Evolutionary conservation across 1,284 basidiomycete species (phyloP), one percentile per base, ranked within the genome.

Genomic region (Tylopilus sp.): DNA sequence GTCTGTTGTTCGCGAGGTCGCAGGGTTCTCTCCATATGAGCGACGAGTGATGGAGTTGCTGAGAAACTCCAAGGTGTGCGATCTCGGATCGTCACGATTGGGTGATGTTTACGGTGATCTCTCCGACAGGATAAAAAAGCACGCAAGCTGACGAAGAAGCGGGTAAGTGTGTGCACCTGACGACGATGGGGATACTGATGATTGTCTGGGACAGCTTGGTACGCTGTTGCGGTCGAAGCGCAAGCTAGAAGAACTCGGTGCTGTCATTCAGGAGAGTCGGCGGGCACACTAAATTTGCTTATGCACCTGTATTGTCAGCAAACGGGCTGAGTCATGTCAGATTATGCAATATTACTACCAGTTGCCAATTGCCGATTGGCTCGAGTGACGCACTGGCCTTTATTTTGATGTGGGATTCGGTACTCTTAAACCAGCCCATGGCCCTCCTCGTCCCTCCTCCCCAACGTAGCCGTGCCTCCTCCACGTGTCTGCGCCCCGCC

Each of bases 1-100:
- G 69, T 88, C 84, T 57, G 80, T 97, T 56, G 79, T 97, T 65
- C 85, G 94, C 63, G 94, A 97, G 79, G 93, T 97, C 67, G 92
- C 87, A 68, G 97, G 97, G 56, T 99, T 98, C 78, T 92, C 95
- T 41, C 91, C 97, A 41, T 99, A 99, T 74, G 97, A 99, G 83
- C 84, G 95, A 69, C 86, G 97, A 60, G 94, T 99, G 52, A 87
- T 99, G 91, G 97, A 99, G 77, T 74, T 99, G 81, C 77, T 99
- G 78, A 86, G 96, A 73, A 99, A 98, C 86, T 97, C 93, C 59
- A 98, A 98, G 82, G 90, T 92, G 67, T 60, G 84, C 5, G 29
- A 44, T 46, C 43, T 10, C 1, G 45, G 13, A 4, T 3, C 7
- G 5, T 6, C 1, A 9, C 2, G 6, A 36, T 13, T 2, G 0